Base-by-base conservation (phyloP, 2,329 filamentous ascomycete genomes). In the Decorospora gaudefroyi region DNA sequence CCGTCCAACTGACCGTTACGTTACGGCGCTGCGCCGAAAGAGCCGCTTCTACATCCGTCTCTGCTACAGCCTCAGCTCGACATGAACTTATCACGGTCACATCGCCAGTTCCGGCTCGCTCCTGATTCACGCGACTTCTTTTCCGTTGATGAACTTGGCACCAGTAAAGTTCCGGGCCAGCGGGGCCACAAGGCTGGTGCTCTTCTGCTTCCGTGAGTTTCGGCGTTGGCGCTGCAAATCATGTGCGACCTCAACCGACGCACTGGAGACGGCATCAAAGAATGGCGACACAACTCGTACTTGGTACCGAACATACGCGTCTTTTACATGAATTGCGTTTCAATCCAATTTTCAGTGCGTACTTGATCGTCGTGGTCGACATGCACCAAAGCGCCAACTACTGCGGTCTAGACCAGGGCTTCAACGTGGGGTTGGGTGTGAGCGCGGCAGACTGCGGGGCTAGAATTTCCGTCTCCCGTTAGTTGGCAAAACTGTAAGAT, bases 1-100 rank as follows among this genome's bases (percentile, higher is more conserved):
- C 55, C 34, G 27, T 32, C 52, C 55, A 47, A 25, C 23, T 18
- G 34, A 44, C 39, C 37, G 46, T 52, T 55, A 50, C 37, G 46
- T 52, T 55, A 50, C 32, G 47, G 52, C 50, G 48, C 42, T 46
- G 36, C 26, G 22, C 36, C 31, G 23, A 40, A 37, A n/a, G 15
- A 29, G 26, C 10, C 27, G n/a, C n/a, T n/a, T n/a, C n/a, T n/a
- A n/a, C n/a, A n/a, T 27, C 17, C 12, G 27, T 32, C 10, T 23
- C 23, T 42, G 19, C 34, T 48, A 40, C 34, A 48, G 40, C 40
- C 30, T 44, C 45, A 40, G 34, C 31, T 37, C 29, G 17, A 38
- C 30, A 40, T 23, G 30, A 44, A 19, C 19, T 18, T 34, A 25
- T 25, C 19, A 36, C 36, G 13, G 35, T 22, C 34, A 22, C 23